These are phyloP conservation scores for Candida adriatica DNA, from an alignment of 805 yeast species.

Conservation along the genomic window DNA sequence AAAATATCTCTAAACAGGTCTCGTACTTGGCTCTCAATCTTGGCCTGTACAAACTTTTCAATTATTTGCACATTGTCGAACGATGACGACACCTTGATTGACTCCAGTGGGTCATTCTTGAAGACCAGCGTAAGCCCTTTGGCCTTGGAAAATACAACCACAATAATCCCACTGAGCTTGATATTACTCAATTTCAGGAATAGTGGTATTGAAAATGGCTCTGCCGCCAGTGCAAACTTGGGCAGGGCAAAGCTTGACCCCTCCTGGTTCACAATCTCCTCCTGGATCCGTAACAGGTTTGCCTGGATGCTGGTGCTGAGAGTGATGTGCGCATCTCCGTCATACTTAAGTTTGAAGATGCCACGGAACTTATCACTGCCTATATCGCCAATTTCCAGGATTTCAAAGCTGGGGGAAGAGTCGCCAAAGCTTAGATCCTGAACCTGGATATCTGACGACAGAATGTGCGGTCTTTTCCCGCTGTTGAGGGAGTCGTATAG, in stretches of 20 bases:
- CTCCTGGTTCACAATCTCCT: slow-evolving; percentile 19
- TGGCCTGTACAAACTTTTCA: slow-evolving; percentile 75
- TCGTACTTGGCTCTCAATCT: slow-evolving; percentile 74
- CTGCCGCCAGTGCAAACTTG: slow-evolving; percentile 54
- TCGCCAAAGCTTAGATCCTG: slow-evolving; percentile 69
- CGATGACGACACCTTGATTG: slow-evolving; percentile 77
- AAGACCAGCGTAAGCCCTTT: slow-evolving; percentile 84
- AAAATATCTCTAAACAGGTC: slow-evolving; percentile 77
- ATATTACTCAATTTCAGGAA: slow-evolving; percentile 69
- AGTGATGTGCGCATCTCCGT: slow-evolving; percentile 70
- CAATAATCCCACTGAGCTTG: slow-evolving; percentile 70
- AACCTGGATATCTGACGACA: slow-evolving; percentile 63
- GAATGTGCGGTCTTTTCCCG: slow-evolving; percentile 61
- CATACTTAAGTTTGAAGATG: slow-evolving; percentile 68
- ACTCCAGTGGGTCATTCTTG: slow-evolving; percentile 82
- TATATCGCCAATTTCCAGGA: slow-evolving; percentile 76
- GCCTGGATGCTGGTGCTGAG: slow-evolving; percentile 79
- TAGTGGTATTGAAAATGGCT: slow-evolving; percentile 70
- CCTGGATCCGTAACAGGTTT: slow-evolving; percentile 68
- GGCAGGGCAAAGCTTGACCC: slow-evolving; percentile 56
- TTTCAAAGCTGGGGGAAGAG: slow-evolving; percentile 68
- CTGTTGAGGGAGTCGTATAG: slow-evolving; percentile 68
- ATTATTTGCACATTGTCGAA: slow-evolving; percentile 79
- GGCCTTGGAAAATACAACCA: slow-evolving; percentile 72
- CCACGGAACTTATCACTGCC: slow-evolving; percentile 74